Evolutionary conservation across 768 basidiomycete species (phyloP), one percentile per base, ranked within the genome.

Genomic region (Melanogaster broomeanus): DNA sequence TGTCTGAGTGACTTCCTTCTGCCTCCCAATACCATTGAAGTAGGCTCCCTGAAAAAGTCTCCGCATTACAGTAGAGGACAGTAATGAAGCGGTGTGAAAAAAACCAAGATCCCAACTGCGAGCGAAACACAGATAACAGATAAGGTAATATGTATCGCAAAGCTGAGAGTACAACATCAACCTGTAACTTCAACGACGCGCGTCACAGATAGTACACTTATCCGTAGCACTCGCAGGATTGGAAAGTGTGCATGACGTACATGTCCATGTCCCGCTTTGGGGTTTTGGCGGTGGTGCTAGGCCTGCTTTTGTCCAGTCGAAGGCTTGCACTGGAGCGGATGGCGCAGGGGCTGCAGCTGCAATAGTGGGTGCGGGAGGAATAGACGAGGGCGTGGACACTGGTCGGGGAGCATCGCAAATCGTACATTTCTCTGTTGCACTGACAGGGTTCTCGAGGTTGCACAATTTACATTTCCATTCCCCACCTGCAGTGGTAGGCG

Each of bases 391-490:
- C 24, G 53, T 38, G 24, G 59, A 43, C 59, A 47, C 60, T 31
- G 57, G 67, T 35, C 68, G 67, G 0, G 71, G 73, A 1, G 71
- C 56, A 22, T 78, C 78, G 48, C 79, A 81, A 10, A 77, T 50
- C 4, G 64, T 67, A 55, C 80, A 81, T 54, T 80, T 78, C 28
- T 74, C 73, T 42, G 57, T 67, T 15, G 67, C 74, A 21, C 57
- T 60, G 3, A 58, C 68, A 4, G 74, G 62, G 48, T 75, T 80
- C 43, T 61, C 60, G 31, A 77, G 58, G 62, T 68, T 71, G 53
- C 89, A 91, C 3, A 65, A 57, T 1, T 65, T 67, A 61, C 88
- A 90, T 15, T 57, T 78, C 88, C 88, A 90, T n/a, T 54, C 58
- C 41, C 57, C 61, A 6, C 52, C 47, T 18, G 58, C 24, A 30